Base-by-base conservation (phyloP, 768 basidiomycete genomes). In the Tylopilus intermedius region DNA sequence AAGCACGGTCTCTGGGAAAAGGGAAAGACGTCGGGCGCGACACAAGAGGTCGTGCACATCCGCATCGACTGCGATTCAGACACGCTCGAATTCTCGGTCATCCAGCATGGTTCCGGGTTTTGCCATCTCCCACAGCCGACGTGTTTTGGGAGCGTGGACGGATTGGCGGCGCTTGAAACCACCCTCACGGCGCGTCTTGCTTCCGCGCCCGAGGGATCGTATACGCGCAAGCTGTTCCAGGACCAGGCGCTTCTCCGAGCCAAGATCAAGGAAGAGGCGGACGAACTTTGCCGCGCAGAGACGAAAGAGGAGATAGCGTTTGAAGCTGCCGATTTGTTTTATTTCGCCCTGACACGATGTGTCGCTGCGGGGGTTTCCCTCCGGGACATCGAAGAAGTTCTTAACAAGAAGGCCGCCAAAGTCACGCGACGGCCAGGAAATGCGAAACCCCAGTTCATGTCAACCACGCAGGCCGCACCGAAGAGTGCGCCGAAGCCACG, bases 221-320 rank as follows among this genome's bases (percentile, higher is more conserved):
- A 99, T 70, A 98, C 96, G 15, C 82, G 79, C 47, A 76, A 91
- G 49, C 72, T 99, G 26, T 96, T 98, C 71, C 76, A 79, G 40
- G 90, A 97, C 65, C 72, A 85, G 5, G 79, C 77, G 43, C 77
- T 99, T n/a, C 74, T 98, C 42, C 80, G 77, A 43, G 86, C 93
- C 47, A 99, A 99, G 76, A 93, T 99, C 58, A 91, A 89, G 84
- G 96, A 99, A 70, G 96, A 99, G 68, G 96, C 96, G 0, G 90
- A 95, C 61, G 96, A 99, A 69, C 79, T 99, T n/a, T 95, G 93
- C 66, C 77, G 77, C 15, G 91, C 91, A 22, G 74, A 82, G 59
- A 81, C 82, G 2, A 81, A 80, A 63, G 83, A 88, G 45, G 90
- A 97, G 29, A 74, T 96, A 14, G 89, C 94, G 1, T 95, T 94